phyloP scores from a whole-genome alignment of 345 rosid species.

The Angophora floribunda region DNA sequence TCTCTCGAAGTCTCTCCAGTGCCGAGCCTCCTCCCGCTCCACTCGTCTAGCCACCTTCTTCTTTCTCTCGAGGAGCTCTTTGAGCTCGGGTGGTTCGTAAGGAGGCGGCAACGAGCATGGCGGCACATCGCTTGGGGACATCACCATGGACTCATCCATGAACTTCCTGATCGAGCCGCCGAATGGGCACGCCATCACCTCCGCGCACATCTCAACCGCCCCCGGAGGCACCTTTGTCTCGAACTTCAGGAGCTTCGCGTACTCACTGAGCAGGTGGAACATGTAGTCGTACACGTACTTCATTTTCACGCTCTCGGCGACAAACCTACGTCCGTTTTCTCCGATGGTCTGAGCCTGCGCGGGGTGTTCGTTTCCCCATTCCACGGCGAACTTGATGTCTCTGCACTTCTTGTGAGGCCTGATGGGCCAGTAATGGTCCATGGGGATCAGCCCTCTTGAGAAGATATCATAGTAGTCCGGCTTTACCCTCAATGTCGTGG shows the following conservation, averaged over 20 bases:
- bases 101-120: slow-evolving; percentile 63
- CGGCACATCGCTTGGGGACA: slow-evolving; percentile 29
- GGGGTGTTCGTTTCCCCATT: slow-evolving; percentile 62
- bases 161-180: slow-evolving; percentile 34
- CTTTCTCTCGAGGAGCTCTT: slow-evolving; percentile 9
- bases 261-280: slow-evolving; percentile 59
- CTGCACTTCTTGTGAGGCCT: slow-evolving; percentile 47
- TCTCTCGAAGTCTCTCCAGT: slow-evolving; percentile 27
- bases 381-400: slow-evolving; percentile 58
- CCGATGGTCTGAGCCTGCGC: slow-evolving; percentile 59
- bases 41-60: slow-evolving; percentile 8
- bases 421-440: slow-evolving; percentile 71
- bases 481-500: slow-evolving; percentile 19
- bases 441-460: slow-evolving; percentile 33
- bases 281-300: slow-evolving; percentile 67
- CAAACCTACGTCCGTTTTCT: slow-evolving; percentile 37
- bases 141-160: slow-evolving; percentile 58
- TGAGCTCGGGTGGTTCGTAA: slow-evolving; percentile 38
- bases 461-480: slow-evolving; percentile 28
- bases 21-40: slow-evolving; percentile 25
- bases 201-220: slow-evolving; percentile 43
- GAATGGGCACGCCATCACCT: slow-evolving; percentile 44
- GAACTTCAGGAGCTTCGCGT: slow-evolving; percentile 46
- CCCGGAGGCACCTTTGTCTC: slow-evolving; percentile 29
- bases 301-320: slow-evolving; percentile 41